Evolutionary conservation across 1,284 basidiomycete genomes (phyloP).

Genomic region (Salmacisia buchloeana): DNA sequence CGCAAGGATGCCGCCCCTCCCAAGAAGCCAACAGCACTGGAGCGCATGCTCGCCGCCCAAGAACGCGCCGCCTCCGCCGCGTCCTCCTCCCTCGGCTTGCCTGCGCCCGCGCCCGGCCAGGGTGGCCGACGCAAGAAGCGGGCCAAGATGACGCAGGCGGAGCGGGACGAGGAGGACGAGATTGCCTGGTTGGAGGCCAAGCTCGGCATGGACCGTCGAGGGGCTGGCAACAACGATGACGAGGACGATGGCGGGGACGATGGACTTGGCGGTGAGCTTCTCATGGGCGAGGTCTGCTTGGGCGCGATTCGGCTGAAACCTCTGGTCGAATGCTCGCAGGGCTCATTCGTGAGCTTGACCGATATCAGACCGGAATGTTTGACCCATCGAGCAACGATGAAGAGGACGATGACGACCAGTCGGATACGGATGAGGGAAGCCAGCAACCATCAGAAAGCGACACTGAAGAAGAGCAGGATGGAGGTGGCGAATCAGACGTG

Average conservation of each 20-base stretch:
- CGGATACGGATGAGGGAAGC: constrained; percentile 9
- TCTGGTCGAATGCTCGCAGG: constrained; percentile 11
- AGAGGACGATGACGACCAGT: constrained; percentile 10
- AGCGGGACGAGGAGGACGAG: constrained; percentile 48
- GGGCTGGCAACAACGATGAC: constrained; percentile 18
- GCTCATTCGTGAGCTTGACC: constrained; percentile 38
- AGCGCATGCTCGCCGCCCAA: constrained; percentile 11
- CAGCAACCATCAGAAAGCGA: constrained; percentile 14
- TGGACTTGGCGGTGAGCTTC: constrained; percentile 12
- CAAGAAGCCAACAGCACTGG: constrained; percentile 12
- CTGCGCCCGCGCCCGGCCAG: not conserved
- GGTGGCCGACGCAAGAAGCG: not conserved
- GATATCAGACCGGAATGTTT: constrained; percentile 32
- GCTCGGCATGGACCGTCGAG: constrained; percentile 20
- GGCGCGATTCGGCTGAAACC: not conserved
- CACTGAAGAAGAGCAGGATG: constrained; percentile 23
- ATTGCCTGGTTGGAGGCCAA: constrained; percentile 47
- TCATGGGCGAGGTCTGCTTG: not conserved
- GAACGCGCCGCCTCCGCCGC: not conserved
- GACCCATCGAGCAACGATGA: constrained; percentile 21
- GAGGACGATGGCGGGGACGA: constrained; percentile 16
- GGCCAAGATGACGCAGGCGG: constrained; percentile 25
- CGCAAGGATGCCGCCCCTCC: not conserved
- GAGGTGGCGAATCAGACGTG: constrained; percentile 9
- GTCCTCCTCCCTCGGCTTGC: not conserved